Evolutionary conservation across 78 protist genomes (phyloP).

Genomic region (Cavenderia fasciculata): DNA sequence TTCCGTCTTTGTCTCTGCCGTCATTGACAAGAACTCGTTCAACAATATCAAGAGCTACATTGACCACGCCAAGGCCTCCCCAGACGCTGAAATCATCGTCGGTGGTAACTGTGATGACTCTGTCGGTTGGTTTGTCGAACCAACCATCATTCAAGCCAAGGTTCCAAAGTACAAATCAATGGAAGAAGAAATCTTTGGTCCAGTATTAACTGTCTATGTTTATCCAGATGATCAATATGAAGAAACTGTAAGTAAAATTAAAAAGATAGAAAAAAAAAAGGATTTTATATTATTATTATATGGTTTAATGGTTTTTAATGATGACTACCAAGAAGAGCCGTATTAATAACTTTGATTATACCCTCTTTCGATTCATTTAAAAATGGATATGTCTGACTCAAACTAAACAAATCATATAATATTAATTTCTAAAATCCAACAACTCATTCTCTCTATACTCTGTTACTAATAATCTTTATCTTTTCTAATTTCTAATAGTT

Average conservation of each 20-base stretch:
- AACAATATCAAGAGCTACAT: conserved; percentile 85
- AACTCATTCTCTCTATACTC: not conserved
- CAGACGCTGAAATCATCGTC: conserved; percentile 80
- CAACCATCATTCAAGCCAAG: conserved; percentile 89
- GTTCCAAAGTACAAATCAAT: conserved; percentile 86
- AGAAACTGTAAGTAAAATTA: conserved; percentile 70
- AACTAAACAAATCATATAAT: not conserved
- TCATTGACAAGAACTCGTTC: conserved; percentile 91
- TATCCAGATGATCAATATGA: conserved; percentile 82
- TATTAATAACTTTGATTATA: conserved; percentile 75
- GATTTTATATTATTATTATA: not conserved
- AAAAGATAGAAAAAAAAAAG: not conserved
- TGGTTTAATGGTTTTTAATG: conserved; percentile 8
- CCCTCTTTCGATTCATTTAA: conserved; percentile 13
- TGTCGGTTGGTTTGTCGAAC: conserved; percentile 93
- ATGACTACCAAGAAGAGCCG: conserved; percentile 78
- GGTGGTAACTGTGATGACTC: conserved; percentile 88
- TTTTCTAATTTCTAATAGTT: conserved; percentile 4
- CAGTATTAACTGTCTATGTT: conserved; percentile 92
- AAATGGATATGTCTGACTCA: not conserved
- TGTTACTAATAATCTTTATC: not conserved
- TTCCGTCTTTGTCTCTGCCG: conserved; percentile 87
- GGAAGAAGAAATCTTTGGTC: conserved; percentile 96
- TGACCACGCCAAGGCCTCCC: conserved; percentile 86
- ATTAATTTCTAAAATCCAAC: not conserved